Evolutionary conservation across 2,329 filamentous ascomycete genomes (phyloP).

Genomic region (Fusarium denticulatum): DNA sequence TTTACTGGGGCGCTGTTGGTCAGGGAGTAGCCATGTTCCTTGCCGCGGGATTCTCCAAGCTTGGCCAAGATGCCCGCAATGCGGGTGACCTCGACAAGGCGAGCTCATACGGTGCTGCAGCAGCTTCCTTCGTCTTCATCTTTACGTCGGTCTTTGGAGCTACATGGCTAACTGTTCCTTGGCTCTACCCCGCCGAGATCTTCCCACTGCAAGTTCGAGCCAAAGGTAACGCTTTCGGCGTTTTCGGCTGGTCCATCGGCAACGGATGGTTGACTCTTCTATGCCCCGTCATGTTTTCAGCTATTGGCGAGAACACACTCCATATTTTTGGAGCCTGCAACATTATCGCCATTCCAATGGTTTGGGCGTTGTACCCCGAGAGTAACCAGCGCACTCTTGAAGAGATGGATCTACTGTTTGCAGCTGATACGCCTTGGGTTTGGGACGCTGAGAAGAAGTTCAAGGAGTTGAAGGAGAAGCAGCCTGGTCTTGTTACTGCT

Average conservation of each 20-base stretch:
- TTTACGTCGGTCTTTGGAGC: conserved; percentile 55
- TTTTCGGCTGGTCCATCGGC: conserved; percentile 79
- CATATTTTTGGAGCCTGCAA: conserved; percentile 79
- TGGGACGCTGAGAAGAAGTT: conserved; percentile 78
- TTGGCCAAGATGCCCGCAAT: conserved; percentile 62
- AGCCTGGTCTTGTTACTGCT: conserved; percentile 54
- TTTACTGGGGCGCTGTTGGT: conserved; percentile 73
- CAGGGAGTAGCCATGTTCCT: conserved; percentile 75
- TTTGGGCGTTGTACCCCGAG: conserved; percentile 80
- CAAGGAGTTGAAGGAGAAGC: conserved; percentile 68
- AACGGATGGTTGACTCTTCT: conserved; percentile 71
- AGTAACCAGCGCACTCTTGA: conserved; percentile 78
- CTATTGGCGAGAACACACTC: conserved; percentile 70
- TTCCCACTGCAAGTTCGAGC: conserved; percentile 77
- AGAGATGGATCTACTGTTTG: conserved; percentile 79
- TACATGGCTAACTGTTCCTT: conserved; percentile 63
- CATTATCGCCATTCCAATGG: conserved; percentile 71
- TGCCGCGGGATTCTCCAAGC: conserved; percentile 61
- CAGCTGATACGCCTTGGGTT: conserved; percentile 71
- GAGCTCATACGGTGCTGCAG: conserved; percentile 68
- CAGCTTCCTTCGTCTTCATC: conserved; percentile 75
- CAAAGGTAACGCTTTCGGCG: conserved; percentile 79
- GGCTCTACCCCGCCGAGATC: conserved; percentile 77
- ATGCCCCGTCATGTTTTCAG: conserved; percentile 54
- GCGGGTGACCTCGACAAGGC: conserved; percentile 56